These are phyloP conservation scores for Diplodia corticola DNA, from an alignment of 2,329 filamentous ascomycete species.

Conservation along the genomic window DNA sequence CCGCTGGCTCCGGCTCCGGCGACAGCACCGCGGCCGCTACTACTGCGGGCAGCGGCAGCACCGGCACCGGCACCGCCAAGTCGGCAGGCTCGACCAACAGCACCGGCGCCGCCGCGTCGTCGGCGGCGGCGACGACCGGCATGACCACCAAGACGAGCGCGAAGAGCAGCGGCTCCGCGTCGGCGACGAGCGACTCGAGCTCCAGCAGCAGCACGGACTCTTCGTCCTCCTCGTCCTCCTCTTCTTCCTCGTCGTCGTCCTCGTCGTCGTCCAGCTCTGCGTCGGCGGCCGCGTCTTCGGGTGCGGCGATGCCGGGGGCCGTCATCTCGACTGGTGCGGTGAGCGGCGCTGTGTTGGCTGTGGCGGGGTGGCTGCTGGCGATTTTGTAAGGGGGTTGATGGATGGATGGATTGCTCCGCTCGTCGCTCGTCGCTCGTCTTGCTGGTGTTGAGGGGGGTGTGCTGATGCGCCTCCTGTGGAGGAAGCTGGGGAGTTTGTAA, in stretches of 20 bases:
- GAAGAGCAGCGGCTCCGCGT: neutral
- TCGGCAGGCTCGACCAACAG: neutral
- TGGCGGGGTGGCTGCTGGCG: conserved; percentile 19
- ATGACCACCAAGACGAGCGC: too few relatives aligned
- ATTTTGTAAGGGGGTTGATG: conserved; percentile 2
- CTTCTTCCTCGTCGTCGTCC: neutral
- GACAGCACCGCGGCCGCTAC: too few relatives aligned
- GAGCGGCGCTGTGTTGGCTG: neutral
- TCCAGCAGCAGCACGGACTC: neutral
- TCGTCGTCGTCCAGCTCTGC: neutral
- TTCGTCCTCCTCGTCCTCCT: neutral
- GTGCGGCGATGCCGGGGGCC: neutral
- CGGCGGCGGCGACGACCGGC: too few relatives aligned
- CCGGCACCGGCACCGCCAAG: too few relatives aligned
- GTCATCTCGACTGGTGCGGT: neutral
- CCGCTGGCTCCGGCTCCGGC: neutral
- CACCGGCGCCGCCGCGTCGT: neutral
- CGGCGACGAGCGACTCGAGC: neutral
- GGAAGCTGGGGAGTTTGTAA: too few relatives aligned
- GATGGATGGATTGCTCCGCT: too few relatives aligned
- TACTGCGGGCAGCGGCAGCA: neutral
- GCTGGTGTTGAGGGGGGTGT: too few relatives aligned
- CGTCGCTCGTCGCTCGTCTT: too few relatives aligned
- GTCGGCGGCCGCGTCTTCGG: neutral
- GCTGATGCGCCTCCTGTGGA: too few relatives aligned